Evolutionary conservation across 768 basidiomycete genomes (phyloP).

Genomic region (Boletus subparvulus): DNA sequence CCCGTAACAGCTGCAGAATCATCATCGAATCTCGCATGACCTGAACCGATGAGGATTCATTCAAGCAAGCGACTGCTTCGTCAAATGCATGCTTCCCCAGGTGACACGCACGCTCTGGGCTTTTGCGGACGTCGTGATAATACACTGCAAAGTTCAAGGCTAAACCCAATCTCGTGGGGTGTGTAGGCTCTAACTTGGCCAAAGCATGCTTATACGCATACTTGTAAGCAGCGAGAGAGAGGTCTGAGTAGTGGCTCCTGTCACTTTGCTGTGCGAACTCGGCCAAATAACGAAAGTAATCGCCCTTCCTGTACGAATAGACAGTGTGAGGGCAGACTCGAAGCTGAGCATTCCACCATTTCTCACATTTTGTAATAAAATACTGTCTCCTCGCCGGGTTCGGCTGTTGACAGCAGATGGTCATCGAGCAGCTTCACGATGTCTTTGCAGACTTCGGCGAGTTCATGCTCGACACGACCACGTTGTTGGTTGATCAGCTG

Average conservation of each 20-base stretch:
- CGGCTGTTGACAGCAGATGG: conserved; percentile 59
- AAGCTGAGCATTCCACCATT: neutral
- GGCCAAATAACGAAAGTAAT: conserved; percentile 89
- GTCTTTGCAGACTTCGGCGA: conserved; percentile 76
- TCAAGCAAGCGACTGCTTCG: conserved; percentile 74
- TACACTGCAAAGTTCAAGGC: conserved; percentile 95
- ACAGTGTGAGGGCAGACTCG: conserved; percentile 9
- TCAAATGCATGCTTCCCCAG: conserved; percentile 92
- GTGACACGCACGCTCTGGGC: conserved; percentile 84
- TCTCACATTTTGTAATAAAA: conserved; percentile 88
- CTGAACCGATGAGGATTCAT: conserved; percentile 41
- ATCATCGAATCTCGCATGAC: conserved; percentile 71
- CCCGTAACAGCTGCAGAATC: conserved; percentile 78
- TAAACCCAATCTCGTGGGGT: conserved; percentile 85
- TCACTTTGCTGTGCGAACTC: conserved; percentile 77
- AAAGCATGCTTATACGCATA: conserved; percentile 80
- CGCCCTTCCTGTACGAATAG: conserved; percentile 62
- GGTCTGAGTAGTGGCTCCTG: conserved; percentile 65
- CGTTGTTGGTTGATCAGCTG: conserved; percentile 71
- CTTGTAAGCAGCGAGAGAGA: conserved; percentile 84
- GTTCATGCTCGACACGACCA: conserved; percentile 72
- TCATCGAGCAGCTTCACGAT: conserved; percentile 68
- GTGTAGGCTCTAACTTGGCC: conserved; percentile 69
- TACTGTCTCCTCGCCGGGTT: conserved; percentile 77
- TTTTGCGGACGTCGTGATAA: conserved; percentile 83